Base-by-base conservation (phyloP, 345 rosid genomes). In the Aquilaria yunnanensis region DNA sequence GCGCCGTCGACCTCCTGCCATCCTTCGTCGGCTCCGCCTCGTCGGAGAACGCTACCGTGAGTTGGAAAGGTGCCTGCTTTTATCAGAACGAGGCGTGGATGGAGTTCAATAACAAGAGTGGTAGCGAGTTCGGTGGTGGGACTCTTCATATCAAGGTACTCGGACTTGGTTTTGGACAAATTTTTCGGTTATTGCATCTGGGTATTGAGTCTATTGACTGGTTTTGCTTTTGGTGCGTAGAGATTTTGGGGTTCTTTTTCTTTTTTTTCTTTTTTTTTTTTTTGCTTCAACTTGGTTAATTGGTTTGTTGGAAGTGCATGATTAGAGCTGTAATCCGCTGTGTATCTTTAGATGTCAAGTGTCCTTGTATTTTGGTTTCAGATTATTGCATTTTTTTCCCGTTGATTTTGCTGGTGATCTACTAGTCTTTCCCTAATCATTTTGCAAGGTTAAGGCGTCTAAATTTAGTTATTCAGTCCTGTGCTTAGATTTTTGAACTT, bases 21-120 rank as follows among this genome's bases (percentile, higher is more conserved):
- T 61, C 86, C 51, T 94, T 85, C 64, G 96, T 94, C 13, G 99
- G 97, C 53, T 62, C 95, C 41, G 96, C 88, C 14, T 70, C 90
- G 12, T 48, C 90, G 49, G 12, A n/a, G 29, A 85, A 81, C 63
- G 70, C 47, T 63, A 58, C 71, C 48, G 77, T 77, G 0, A 69
- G 71, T 57, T 93, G 98, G 98, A 93, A 90, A 64, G 97, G 99
- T 46, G 94, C 99, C 11, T 94, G 99, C 75, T 94, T 94, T 55
- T 84, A 80, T 61, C 30, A 88, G 54, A 88, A 81, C 76, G 66
- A 51, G 12, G 96, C 97, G 43, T 85, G 95, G 99, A 76, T 94
- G 70, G 97, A 94, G 86, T 84, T 94, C 69, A 85, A 89, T 63
- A 92, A 89, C 67, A 80, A 90, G 71, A 80, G 81, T 34, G 97